A percentile compares a stretch with the other conserved stretches of the same genome.
Evolutionary conservation across 257 asterid genomes (phyloP).

Genomic region (Mentha longifolia): DNA sequence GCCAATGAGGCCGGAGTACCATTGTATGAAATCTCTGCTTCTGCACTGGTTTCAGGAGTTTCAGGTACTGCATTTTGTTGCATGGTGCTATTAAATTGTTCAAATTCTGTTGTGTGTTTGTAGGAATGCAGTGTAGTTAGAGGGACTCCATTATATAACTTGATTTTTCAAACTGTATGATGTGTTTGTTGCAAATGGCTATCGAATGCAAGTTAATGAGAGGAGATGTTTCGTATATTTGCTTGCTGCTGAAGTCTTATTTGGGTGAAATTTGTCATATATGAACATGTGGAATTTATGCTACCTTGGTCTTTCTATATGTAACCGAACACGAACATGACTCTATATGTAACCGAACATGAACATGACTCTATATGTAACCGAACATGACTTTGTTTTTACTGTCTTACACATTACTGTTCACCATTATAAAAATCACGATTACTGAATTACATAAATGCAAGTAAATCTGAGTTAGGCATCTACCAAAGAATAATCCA

Average conservation of each 20-base stretch:
- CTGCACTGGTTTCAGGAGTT: constrained; percentile 93
- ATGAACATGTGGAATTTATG: not conserved
- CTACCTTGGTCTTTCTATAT: not conserved
- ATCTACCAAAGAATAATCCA: too few species aligned
- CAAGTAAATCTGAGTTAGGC: not conserved
- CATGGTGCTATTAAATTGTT: not conserved
- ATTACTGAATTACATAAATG: not conserved
- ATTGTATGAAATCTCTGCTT: constrained; percentile 79
- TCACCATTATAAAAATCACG: not conserved
- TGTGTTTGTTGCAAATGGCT: not conserved
- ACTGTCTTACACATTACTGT: too few species aligned
- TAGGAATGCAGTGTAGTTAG: too few species aligned
- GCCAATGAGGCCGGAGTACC: constrained; percentile 89
- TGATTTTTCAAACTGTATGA: too few species aligned
- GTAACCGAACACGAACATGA: too few species aligned
- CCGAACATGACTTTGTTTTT: too few species aligned
- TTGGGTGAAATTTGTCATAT: not conserved
- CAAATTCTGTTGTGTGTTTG: not conserved
- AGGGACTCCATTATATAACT: too few species aligned
- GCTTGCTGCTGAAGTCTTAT: not conserved
- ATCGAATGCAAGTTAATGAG: not conserved
- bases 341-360: too few species aligned
- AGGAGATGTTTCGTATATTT: not conserved
- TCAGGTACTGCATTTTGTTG: constrained; percentile 53
- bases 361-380: too few species aligned